These are phyloP conservation scores for Coffea eugenioides DNA, from an alignment of 257 asterid genomes.

Conservation along the genomic window DNA sequence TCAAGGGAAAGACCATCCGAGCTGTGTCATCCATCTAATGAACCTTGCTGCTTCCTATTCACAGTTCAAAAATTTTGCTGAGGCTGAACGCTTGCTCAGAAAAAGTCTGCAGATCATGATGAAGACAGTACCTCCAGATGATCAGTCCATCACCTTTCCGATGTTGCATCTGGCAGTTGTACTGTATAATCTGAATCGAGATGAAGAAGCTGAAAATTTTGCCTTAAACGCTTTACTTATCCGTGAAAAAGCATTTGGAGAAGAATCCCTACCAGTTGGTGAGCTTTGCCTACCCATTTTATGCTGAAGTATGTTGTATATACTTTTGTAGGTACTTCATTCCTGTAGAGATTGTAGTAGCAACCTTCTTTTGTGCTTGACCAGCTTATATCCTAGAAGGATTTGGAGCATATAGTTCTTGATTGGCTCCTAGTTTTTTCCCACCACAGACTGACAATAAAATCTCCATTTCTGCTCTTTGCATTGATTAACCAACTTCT, in stretches of 20 bases:
- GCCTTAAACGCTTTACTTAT: conserved; percentile 61
- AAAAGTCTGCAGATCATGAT: conserved; percentile 68
- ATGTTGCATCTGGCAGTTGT: conserved; percentile 79
- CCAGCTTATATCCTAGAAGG: background rate
- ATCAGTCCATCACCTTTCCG: conserved; percentile 76
- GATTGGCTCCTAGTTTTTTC: background rate
- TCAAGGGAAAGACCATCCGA: conserved; percentile 75
- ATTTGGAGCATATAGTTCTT: background rate
- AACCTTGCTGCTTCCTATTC: conserved; percentile 93
- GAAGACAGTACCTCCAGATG: conserved; percentile 63
- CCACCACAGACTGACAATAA: background rate
- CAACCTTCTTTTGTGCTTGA: background rate
- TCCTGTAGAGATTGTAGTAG: background rate
- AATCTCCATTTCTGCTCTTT: background rate
- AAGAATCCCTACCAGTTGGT: conserved; percentile 89
- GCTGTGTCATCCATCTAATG: conserved; percentile 70
- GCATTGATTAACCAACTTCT: background rate
- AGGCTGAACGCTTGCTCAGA: conserved; percentile 80
- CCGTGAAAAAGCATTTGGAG: conserved; percentile 81
- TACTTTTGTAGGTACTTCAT: background rate
- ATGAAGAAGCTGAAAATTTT: conserved; percentile 79
- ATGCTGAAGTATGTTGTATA: background rate
- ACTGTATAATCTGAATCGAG: conserved; percentile 65
- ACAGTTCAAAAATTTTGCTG: conserved; percentile 67
- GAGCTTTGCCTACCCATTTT: conserved; percentile 22